Evolutionary conservation across 257 asterid species (phyloP), one percentile per base, ranked within the genome.

Genomic region (Solanum virginianum): DNA sequence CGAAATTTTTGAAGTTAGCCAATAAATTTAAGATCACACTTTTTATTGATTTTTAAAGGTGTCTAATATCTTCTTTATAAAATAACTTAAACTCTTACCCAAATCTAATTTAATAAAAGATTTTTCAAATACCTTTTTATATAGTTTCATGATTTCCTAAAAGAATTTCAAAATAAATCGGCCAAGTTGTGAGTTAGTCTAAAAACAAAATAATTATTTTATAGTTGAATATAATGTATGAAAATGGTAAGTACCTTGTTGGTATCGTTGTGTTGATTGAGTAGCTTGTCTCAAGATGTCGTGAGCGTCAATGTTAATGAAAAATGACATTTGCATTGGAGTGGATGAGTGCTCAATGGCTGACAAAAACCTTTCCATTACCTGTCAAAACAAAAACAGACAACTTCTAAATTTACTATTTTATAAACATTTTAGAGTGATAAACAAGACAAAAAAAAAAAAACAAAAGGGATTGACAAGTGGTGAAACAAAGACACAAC

Each of bases 251-350:
- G 15, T 60, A 60, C 98, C 98, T 87, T 85, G 85, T 59, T 91
- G 85, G 85, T 94, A 85, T 7, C 99, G 97, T 56, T 87, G 87
- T 80, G 95, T 93, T 36, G 98, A 96, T 71, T 90, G 92, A 7
- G 87, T 80, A 12, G 99, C 99, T 87, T 96, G 99, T 83, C 49
- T 90, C 22, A 93, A 87, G 84, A 96, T 96, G 84, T 93, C 95
- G 22, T 91, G 86, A 24, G 71, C 91, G 36, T 89, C 53, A 75
- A 63, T 87, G 84, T 89, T 90, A 9, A 94, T 96, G 53, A 94
- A 94, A 87, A 94, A 94, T 15, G 97, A 93, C 99, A 96, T 96
- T 65, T 87, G 90, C 84, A 87, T 83, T 74, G 86, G 83, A 66
- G 85, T 75, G 17, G 91, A 92, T 17, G 98, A 94, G 12, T 92